Conservation (phyloP, 768 basidiomycete genomes). For the Trichaptum fuscoviolaceum region DNA sequence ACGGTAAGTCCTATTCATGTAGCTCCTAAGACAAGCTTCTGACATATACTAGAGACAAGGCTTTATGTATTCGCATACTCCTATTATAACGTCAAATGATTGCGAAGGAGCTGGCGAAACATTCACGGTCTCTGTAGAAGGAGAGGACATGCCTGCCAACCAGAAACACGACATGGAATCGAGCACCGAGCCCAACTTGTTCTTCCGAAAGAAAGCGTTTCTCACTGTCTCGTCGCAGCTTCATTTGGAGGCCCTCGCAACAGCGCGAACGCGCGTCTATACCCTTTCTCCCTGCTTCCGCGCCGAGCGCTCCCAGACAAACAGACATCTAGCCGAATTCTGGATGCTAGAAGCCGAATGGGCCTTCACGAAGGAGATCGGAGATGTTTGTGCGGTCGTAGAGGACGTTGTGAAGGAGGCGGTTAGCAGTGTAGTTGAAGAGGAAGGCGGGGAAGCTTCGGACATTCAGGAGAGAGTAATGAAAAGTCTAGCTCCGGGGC, state of each 20-base stretch:
- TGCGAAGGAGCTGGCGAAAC: constrained; percentile 96
- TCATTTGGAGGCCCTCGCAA: constrained; percentile 85
- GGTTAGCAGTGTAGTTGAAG: constrained; percentile 14
- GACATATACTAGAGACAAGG: constrained; percentile 53
- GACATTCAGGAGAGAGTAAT: not conserved
- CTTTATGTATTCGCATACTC: constrained; percentile 77
- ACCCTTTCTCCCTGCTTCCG: constrained; percentile 93
- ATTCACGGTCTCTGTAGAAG: constrained; percentile 51
- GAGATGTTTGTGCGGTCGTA: constrained; percentile 48
- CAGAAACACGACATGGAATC: constrained; percentile 3
- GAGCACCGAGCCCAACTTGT: constrained; percentile 36
- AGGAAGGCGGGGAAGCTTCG: constrained; percentile 14
- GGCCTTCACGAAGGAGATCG: constrained; percentile 48
- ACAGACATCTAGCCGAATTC: constrained; percentile 93
- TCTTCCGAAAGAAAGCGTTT: constrained; percentile 73
- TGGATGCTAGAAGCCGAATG: constrained; percentile 99
- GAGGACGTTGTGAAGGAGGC: constrained; percentile 49
- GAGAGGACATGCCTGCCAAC: not conserved
- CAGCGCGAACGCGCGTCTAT: constrained; percentile 77
- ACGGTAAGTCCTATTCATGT: constrained; percentile 42
- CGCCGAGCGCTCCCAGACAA: constrained; percentile 84
- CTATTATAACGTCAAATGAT: constrained; percentile 85
- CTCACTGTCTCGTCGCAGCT: constrained; percentile 95
- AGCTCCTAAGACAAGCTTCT: constrained; percentile 5
- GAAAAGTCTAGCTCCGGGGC: constrained; percentile 9